These are phyloP conservation scores for Bathelium albidoporum DNA, from an alignment of 495 filamentous ascomycete species.

Conservation along the genomic window DNA sequence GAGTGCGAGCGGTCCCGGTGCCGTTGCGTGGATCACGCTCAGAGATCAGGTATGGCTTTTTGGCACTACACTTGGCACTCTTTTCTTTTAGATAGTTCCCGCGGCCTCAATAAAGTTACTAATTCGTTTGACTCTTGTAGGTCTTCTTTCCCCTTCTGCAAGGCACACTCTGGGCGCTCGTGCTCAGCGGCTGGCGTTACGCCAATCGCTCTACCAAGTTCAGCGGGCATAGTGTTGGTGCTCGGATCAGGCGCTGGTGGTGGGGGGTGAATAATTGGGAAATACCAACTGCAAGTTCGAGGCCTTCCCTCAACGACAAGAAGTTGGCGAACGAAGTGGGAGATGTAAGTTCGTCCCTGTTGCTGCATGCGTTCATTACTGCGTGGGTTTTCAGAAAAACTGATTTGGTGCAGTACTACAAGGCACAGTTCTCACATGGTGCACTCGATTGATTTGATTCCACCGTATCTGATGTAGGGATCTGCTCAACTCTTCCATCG, in stretches of 20 bases:
- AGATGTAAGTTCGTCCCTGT: slow-evolving; percentile 37
- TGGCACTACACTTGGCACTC: slow-evolving; percentile 6
- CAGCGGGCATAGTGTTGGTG: slow-evolving; percentile 59
- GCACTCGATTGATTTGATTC: slow-evolving; percentile 10
- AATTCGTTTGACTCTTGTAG: slow-evolving; percentile 32
- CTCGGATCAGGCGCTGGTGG: slow-evolving; percentile 74
- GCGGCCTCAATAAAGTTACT: neutral
- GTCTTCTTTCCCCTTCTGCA: slow-evolving; percentile 74
- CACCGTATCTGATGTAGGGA: neutral
- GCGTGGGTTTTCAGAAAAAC: neutral
- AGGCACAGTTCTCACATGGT: slow-evolving; percentile 18
- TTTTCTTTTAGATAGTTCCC: neutral
- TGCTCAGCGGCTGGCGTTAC: slow-evolving; percentile 68
- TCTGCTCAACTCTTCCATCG: neutral
- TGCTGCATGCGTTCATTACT: neutral
- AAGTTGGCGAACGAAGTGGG: slow-evolving; percentile 35
- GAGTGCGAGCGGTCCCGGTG: slow-evolving; percentile 62
- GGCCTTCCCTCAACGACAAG: slow-evolving; percentile 21
- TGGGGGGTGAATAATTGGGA: slow-evolving; percentile 83
- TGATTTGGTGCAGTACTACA: slow-evolving; percentile 15
- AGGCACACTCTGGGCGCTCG: slow-evolving; percentile 73
- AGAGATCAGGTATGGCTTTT: slow-evolving; percentile 62
- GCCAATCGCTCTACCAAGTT: slow-evolving; percentile 68
- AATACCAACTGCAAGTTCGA: slow-evolving; percentile 34
- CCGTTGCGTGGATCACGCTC: slow-evolving; percentile 71